These are phyloP conservation scores for Aspergillus floridensis DNA, from an alignment of 2,329 filamentous ascomycete species.

Conservation along the genomic window DNA sequence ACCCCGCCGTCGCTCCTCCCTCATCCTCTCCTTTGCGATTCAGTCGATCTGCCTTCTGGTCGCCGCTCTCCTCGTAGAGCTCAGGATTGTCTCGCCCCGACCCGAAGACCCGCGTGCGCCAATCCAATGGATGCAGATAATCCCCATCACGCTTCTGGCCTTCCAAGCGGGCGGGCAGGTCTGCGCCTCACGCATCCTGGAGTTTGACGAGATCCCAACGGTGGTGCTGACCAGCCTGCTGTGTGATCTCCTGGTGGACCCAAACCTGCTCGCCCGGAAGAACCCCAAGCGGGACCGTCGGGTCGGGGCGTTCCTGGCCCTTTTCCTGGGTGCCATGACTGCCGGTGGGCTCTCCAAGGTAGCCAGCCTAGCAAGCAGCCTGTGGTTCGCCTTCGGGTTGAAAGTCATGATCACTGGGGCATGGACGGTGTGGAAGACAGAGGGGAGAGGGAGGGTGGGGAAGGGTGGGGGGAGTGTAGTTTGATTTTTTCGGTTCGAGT, in stretches of 20 bases:
- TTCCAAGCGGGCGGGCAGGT: constrained; percentile 45
- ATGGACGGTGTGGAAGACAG: constrained; percentile 38
- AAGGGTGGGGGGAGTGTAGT: constrained; percentile 3
- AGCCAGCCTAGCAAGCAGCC: constrained; percentile 34
- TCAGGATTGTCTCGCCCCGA: constrained; percentile 30
- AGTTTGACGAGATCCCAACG: constrained; percentile 41
- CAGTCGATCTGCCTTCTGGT: constrained; percentile 37
- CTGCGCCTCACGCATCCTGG: constrained; percentile 36
- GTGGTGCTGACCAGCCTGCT: constrained; percentile 43
- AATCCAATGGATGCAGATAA: constrained; percentile 37
- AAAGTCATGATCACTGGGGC: constrained; percentile 35
- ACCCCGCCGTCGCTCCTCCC: constrained; percentile 36
- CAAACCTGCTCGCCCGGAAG: constrained; percentile 23
- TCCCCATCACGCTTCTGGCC: constrained; percentile 40
- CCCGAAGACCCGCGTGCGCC: constrained; percentile 30
- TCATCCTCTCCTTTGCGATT: constrained; percentile 40
- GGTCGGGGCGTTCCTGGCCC: constrained; percentile 35
- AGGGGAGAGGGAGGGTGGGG: constrained; percentile 8
- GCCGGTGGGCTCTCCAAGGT: constrained; percentile 40
- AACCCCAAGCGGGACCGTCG: constrained; percentile 37
- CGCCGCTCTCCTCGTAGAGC: constrained; percentile 37
- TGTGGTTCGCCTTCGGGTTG: constrained; percentile 42
- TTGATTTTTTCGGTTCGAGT: background rate
- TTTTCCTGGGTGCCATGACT: constrained; percentile 43
- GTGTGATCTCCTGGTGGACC: constrained; percentile 41